phyloP scores from a whole-genome alignment of 305 asterid species.

The Rubia balearica region DNA sequence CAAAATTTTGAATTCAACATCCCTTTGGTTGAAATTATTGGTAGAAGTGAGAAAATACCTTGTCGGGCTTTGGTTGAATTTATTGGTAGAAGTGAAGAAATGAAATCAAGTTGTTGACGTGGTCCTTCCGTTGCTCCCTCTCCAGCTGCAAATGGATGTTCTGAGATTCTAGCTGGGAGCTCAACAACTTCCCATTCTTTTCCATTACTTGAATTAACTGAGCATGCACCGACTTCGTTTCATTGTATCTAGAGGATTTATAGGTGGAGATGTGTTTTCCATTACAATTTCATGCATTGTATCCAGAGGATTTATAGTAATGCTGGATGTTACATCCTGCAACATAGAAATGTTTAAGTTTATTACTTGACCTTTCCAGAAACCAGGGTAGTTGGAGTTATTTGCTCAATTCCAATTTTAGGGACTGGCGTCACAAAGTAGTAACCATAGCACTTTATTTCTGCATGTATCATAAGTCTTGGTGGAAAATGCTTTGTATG shows the following conservation, averaged over 20 bases:
- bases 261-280: too few species aligned
- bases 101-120: slow-evolving; percentile 44
- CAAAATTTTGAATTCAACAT: too few species aligned
- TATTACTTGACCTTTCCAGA: background rate
- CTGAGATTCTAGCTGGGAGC: slow-evolving; percentile 58
- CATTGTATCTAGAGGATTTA: slow-evolving; percentile 22
- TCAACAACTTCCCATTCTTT: slow-evolving; percentile 46
- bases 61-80: too few species aligned
- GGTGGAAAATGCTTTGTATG: background rate
- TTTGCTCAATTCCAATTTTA: background rate
- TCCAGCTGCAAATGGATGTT: slow-evolving; percentile 49
- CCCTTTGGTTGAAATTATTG: too few species aligned
- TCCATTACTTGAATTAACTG: slow-evolving; percentile 47
- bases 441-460: background rate
- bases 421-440: background rate
- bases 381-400: background rate
- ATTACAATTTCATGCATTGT: background rate
- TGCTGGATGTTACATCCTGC: background rate
- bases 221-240: slow-evolving; percentile 30
- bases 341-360: background rate
- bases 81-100: too few species aligned
- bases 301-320: background rate
- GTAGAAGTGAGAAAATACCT: too few species aligned
- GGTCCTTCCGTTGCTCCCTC: slow-evolving; percentile 57
- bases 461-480: too few species aligned